Evolutionary conservation across 2,329 filamentous ascomycete genomes (phyloP), one percentile per base, ranked within the genome.

Genomic region (Paraconiothyrium sp.): DNA sequence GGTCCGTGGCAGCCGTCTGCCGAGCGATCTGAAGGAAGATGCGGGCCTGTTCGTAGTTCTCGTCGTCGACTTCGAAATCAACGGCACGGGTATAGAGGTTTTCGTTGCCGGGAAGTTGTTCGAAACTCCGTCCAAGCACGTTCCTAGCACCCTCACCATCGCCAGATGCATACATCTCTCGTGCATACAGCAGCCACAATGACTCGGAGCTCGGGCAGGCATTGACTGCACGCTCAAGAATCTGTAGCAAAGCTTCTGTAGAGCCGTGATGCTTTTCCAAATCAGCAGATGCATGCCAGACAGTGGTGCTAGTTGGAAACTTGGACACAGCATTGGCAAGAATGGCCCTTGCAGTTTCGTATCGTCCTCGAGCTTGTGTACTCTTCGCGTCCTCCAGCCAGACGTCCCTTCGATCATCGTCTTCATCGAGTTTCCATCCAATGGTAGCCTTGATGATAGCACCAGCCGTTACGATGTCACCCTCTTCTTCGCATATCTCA

Each of bases 11-110:
- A 1, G 95, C 94, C 77, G 97, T 91, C 60, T 92, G 88, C 58
- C 95, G 89, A 24, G 95, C 95, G 13, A 91, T 91, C 57, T 89
- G 87, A 43, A 99, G 86, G 27, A 99, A 87, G 63, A 91, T 88
- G 48, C 94, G 86, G 0, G 95, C 95, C 74, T 95, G 89, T 41
- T 93, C 91, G 44, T 88, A 89, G 72, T 97, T 89, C 47, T 89
- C 87, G 63, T 93, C 94, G 73, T 98, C 94, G 0, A 95, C 93
- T 80, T 99, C 95, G 34, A 99, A 88, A 78, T 97, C 97, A 67
- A 99, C 95, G 49, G 95, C 95, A 16, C 94, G 92, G 51, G 97
- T 89, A 91, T 95, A 99, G 67, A 99, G 97, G 76, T 98, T 93
- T 79, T 99, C 95, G 80, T 97, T 97, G 78, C 96, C 94, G 1